Evolutionary conservation across 202 grass and related monocot species (phyloP), one percentile per base, ranked within the genome.

Genomic region (Musa balbisiana): DNA sequence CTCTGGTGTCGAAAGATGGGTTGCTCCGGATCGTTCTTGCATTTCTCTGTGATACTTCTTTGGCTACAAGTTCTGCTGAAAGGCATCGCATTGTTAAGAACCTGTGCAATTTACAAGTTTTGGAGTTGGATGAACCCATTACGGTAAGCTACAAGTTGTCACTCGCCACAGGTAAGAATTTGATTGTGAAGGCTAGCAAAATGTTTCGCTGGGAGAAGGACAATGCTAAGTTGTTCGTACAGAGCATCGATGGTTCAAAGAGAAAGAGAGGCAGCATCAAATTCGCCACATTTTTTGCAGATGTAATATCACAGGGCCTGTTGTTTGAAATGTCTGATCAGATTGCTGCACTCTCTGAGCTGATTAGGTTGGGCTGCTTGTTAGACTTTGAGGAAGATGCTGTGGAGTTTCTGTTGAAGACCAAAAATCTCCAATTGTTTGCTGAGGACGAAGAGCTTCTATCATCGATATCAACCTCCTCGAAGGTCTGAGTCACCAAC

Each of bases 201-300:
- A 81, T 84, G 82, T 52, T 84, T 73, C 23, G 82, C 17, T 95
- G 91, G 91, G 88, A 91, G 78, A 88, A 85, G 50, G 77, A 85
- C 2, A 49, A 83, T 9, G 60, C 59, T 0, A 89, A 71, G 74
- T 53, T 91, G 0, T 81, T 86, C 25, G 64, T 95, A 20, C 69
- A 82, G 77, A 68, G 33, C 15, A 67, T 29, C 12, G 22, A 80
- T 23, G 64, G n/a, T 3, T 15, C 72, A 10, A 13, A 51, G 12
- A 33, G 76, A 9, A 82, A 82, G 72, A 80, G 73, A 55, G 68
- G 70, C 3, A 84, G 69, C 73, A 81, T 94, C 19, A 73, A 86
- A 73, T 84, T 82, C 11, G 85, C 87, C 4, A 90, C 91, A 2
- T 72, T 76, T 66, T 85, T 88, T 16, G 74, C 85, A 1, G 67